Evolutionary conservation across 257 asterid genomes (phyloP), one percentile per base, ranked within the genome.

Genomic region (Leonotis leonurus): DNA sequence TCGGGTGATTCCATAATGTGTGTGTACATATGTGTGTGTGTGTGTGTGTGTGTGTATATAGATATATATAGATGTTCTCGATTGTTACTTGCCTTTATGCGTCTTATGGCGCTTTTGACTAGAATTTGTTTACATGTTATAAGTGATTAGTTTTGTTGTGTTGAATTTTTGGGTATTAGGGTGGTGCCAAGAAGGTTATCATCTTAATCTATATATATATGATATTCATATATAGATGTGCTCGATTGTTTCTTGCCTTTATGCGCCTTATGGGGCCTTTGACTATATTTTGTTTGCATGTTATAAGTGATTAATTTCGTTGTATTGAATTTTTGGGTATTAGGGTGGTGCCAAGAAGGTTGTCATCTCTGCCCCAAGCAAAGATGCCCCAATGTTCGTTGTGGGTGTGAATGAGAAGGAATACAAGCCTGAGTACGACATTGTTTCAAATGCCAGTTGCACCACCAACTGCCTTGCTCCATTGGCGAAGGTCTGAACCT

Each of bases 261-360:
- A 1, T 13, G 18, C n/a, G n/a, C n/a, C n/a, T 40, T 41, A 41
- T 41, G 48, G 21, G n/a, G n/a, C n/a, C n/a, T n/a, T n/a, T n/a
- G n/a, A n/a, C n/a, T n/a, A n/a, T n/a, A n/a, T 1, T 8, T 2
- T 33, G 39, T 33, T 2, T 8, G 8, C 11, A 0, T 33, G 39
- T 33, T 0, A 3, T 7, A 33, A 0, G 39, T 33, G 29, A 65
- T 53, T 27, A 12, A 70, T 58, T 32, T n/a, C 14, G 6, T 29
- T 64, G 27, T 18, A n/a, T 69, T 65, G 18, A 16, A 44, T 0
- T 41, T 41, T 16, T 49, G 16, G 8, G 50, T 48, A 68, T 10
- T 73, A 88, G 96, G 96, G 89, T 67, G 91, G 91, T 49, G 96
- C 96, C 43, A 88, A 85, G 86, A 88, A 85, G 80, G 96, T 88